Conservation (phyloP, 257 asterid genomes). For the Fraxinus excelsior region DNA sequence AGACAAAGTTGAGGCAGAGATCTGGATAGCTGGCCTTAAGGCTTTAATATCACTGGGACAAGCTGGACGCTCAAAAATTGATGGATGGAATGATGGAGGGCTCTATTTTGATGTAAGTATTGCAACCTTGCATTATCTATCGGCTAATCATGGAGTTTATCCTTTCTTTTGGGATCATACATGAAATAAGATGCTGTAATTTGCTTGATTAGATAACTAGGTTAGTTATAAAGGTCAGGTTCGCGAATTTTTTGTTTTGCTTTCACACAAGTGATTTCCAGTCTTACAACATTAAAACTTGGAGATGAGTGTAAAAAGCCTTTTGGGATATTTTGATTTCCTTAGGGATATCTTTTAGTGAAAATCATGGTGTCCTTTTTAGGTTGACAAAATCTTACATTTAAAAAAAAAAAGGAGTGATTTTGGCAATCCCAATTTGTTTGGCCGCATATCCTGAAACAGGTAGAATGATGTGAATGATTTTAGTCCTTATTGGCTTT, state of each 20-base stretch:
- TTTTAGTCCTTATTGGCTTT: neutral
- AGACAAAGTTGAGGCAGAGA: slow-evolving; percentile 93
- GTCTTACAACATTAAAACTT: neutral
- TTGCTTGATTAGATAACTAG: neutral
- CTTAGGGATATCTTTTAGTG: neutral
- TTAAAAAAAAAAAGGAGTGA: neutral
- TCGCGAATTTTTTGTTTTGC: neutral
- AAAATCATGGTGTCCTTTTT: neutral
- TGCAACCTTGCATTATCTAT: slow-evolving; percentile 21
- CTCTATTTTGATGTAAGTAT: slow-evolving; percentile 72
- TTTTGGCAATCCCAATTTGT: neutral
- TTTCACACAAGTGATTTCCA: neutral
- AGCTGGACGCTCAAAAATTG: slow-evolving; percentile 90
- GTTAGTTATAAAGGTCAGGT: neutral
- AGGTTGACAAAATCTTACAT: neutral
- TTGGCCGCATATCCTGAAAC: neutral
- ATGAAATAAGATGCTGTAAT: neutral
- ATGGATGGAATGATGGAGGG: slow-evolving; percentile 93
- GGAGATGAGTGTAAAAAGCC: no score
- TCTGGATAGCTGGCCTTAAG: slow-evolving; percentile 87
- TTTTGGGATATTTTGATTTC: neutral
- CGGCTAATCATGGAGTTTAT: neutral
- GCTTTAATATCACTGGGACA: slow-evolving; percentile 75
- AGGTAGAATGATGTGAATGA: neutral
- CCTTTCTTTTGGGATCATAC: slow-evolving; percentile 7